These are phyloP conservation scores for Puccinia polysora DNA, from an alignment of 1,284 basidiomycete species.

Conservation along the genomic window DNA sequence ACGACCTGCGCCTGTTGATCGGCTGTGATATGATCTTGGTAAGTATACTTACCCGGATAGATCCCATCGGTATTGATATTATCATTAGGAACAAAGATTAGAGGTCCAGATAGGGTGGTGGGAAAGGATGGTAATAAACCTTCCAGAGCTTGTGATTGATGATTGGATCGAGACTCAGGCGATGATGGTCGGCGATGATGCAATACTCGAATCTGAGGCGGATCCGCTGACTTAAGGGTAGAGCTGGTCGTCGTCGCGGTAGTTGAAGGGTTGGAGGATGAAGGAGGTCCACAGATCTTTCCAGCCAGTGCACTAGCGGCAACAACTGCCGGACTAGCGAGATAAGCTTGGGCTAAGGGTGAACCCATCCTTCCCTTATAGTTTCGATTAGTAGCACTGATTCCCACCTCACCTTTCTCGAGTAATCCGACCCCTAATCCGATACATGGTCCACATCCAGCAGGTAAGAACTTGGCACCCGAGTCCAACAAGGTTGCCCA, in stretches of 20 bases:
- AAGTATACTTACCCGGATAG: conserved; percentile 99
- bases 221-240: not conserved
- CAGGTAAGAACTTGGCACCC: conserved; percentile 85
- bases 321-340: conserved; percentile 92
- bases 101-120: conserved; percentile 69
- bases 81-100: conserved; percentile 91
- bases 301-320: conserved; percentile 91
- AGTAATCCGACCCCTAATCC: conserved; percentile 87
- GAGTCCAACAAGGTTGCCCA: conserved; percentile 81
- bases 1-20: conserved; percentile 92
- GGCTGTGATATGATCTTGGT: conserved; percentile 95
- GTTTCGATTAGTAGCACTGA: conserved; percentile 96
- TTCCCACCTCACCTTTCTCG: conserved; percentile 89
- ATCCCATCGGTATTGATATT: conserved; percentile 98
- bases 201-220: too few relatives aligned
- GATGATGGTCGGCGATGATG: conserved; percentile 1
- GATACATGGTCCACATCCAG: conserved; percentile 97
- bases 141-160: conserved; percentile 54
- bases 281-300: conserved; percentile 76
- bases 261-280: not conserved
- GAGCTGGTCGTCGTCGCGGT: not conserved
- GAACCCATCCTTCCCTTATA: conserved; percentile 99
- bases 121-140: conserved; percentile 76
- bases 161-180: not conserved
- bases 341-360: conserved; percentile 88